Conservation (phyloP, 2,329 filamentous ascomycete species). For the Nothophaeocryptopus gaeumannii region DNA sequence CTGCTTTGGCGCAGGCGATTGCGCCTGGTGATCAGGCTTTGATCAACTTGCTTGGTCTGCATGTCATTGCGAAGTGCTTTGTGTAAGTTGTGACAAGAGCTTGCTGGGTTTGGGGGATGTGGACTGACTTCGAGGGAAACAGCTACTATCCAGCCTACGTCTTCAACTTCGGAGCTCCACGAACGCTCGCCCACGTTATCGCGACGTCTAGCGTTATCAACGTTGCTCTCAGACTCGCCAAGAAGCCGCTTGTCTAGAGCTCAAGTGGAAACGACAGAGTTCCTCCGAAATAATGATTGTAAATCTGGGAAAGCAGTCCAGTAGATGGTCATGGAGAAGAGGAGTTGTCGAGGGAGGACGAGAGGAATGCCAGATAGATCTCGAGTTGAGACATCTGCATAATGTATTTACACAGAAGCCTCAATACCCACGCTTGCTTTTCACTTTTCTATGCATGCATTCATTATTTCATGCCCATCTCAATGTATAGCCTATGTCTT, state of each 20-base stretch:
- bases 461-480: too few species aligned
- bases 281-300: too few species aligned
- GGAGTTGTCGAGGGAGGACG: too few species aligned
- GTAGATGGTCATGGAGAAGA: too few species aligned
- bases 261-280: background rate
- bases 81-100: constrained; percentile 20
- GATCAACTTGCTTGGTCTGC: constrained; percentile 32
- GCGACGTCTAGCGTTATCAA: constrained; percentile 31
- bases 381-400: too few species aligned
- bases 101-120: background rate
- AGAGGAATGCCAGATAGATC: too few species aligned
- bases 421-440: too few species aligned
- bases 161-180: constrained; percentile 23
- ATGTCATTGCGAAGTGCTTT: constrained; percentile 31
- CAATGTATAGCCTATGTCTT: too few species aligned
- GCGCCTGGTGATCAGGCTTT: constrained; percentile 29
- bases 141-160: constrained; percentile 30
- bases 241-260: constrained; percentile 23
- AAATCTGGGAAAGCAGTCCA: too few species aligned
- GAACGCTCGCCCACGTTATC: constrained; percentile 27
- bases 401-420: too few species aligned
- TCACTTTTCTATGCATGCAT: too few species aligned
- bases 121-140: background rate
- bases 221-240: constrained; percentile 28
- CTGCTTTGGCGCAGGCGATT: constrained; percentile 30